These are phyloP conservation scores for Eutrema japonicum DNA, from an alignment of 345 rosid genomes.

Conservation along the genomic window DNA sequence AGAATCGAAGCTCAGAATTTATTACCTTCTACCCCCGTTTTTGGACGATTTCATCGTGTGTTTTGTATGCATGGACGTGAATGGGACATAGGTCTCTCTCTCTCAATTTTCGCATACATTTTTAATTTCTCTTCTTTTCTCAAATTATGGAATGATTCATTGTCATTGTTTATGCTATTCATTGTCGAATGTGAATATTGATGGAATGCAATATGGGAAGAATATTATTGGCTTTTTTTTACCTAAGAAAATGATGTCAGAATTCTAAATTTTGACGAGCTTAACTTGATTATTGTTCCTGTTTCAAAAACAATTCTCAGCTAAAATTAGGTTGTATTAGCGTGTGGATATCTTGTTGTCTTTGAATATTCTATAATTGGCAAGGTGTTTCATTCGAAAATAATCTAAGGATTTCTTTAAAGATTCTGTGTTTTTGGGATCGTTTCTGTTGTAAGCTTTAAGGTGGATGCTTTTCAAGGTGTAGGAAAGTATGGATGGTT, in stretches of 20 bases:
- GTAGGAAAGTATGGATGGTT: constrained; percentile 41
- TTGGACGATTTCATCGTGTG: not conserved
- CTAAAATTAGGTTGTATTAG: constrained; percentile 2
- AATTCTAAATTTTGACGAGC: constrained; percentile 17
- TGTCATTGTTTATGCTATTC: constrained; percentile 5
- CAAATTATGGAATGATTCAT: constrained; percentile 3
- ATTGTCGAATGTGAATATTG: constrained; percentile 6
- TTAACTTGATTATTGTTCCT: constrained; percentile 5
- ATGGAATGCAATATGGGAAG: constrained; percentile 1
- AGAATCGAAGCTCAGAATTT: constrained; percentile 28
- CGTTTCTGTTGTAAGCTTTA: constrained; percentile 20
- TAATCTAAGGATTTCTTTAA: not conserved
- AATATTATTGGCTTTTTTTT: constrained; percentile 15
- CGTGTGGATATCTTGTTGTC: constrained; percentile 1
- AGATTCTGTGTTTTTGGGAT: constrained; percentile 19
- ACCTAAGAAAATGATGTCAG: not conserved
- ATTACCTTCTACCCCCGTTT: not conserved
- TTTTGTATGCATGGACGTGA: constrained; percentile 23
- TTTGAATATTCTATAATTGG: constrained; percentile 20
- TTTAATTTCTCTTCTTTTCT: not conserved
- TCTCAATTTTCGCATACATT: not conserved
- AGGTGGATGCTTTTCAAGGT: constrained; percentile 35
- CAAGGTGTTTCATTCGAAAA: constrained; percentile 6
- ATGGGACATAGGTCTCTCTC: not conserved
- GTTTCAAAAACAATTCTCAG: not conserved